Evolutionary conservation across 768 basidiomycete genomes (phyloP), one percentile per base, ranked within the genome.

Genomic region (Termitomyces sp.): DNA sequence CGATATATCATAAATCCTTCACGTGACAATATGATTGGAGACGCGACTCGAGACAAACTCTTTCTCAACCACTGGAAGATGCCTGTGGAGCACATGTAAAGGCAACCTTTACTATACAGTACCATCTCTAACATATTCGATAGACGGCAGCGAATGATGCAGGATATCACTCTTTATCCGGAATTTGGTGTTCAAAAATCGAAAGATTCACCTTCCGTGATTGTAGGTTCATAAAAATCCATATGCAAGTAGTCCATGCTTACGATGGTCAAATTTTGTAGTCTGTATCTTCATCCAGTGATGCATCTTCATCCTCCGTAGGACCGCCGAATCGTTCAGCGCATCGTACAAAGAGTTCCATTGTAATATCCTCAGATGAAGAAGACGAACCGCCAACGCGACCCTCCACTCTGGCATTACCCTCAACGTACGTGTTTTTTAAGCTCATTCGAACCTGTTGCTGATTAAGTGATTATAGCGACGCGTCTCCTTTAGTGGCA

Each of bases 321-420:
- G 61, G 33, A 13, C 44, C 32, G 16, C 42, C 44, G 43, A 57
- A 46, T 46, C 61, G 56, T 56, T 61, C 43, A 51, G 58, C 32
- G 47, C 50, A 26, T 40, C 65, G 48, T 63, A 53, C 14, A 18
- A 42, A 50, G 24, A 63, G 59, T 51, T 26, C 28, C 6, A 51
- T 71, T 24, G 62, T 75, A 22, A 58, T 76, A 40, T 76, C 75
- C 28, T 72, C 69, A 10, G 75, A 75, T 33, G 76, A 76, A 50
- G 73, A 73, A 46, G 71, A 71, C 32, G 58, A 61, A 24, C 49
- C 56, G 46, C 58, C 56, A 22, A 44, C 51, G 36, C 63, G 54
- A 43, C 38, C 63, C 35, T 47, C 28, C 4, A 43, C 53, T 10
- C 49, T 59, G 26, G 50, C 42, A 50, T 61, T 63, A 56, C 54